phyloP scores from a whole-genome alignment of 129 eudicot genomes.

The Chrysanthemum lavandulifolium region DNA sequence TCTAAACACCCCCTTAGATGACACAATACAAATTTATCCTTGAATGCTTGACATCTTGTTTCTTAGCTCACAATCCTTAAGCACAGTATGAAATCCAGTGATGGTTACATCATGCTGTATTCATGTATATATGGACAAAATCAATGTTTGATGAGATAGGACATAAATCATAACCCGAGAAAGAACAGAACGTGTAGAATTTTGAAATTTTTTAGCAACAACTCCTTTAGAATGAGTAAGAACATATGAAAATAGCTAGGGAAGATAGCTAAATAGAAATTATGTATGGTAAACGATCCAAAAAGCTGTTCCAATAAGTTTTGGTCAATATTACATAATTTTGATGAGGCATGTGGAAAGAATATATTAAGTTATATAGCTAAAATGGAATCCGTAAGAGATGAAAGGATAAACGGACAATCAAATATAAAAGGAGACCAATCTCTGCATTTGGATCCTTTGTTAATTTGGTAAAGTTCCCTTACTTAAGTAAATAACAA shows the following conservation, averaged over 20 bases:
- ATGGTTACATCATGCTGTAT: neutral
- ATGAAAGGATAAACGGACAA: neutral
- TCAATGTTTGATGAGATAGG: neutral
- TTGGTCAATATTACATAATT: neutral
- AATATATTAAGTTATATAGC: neutral
- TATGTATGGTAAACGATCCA: neutral
- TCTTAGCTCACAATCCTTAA: no score
- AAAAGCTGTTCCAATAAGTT: neutral
- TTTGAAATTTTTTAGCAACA: neutral
- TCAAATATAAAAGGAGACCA: conserved; percentile 5
- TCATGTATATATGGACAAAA: neutral
- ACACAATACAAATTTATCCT: no score
- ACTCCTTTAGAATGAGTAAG: neutral
- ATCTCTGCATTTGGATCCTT: neutral
- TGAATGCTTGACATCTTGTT: no score
- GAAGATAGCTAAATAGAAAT: neutral
- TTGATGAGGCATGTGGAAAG: neutral
- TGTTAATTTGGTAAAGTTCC: neutral
- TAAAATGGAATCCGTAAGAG: neutral
- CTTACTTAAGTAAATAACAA: neutral
- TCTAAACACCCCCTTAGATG: no score
- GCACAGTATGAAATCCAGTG: no score
- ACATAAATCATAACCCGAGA: neutral
- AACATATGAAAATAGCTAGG: neutral
- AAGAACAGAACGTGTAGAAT: neutral